Evolutionary conservation across 2,329 filamentous ascomycete genomes (phyloP).

Genomic region (Exophiala dermatitidis): DNA sequence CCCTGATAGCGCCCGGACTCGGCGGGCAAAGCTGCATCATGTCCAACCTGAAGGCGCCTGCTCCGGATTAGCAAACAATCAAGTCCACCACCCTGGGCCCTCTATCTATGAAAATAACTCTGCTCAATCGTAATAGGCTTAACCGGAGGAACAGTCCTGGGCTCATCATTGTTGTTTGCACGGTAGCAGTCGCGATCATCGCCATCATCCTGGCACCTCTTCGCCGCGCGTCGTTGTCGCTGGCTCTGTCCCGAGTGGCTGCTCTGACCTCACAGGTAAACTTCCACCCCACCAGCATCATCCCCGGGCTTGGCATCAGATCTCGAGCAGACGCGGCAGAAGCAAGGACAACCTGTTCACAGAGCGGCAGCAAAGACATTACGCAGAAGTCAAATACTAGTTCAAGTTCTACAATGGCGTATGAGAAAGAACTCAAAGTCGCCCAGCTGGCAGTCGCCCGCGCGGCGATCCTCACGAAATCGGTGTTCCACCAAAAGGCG

Average conservation of each 20-base stretch:
- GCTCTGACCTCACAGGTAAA: conserved; percentile 8
- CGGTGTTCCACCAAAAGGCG: conserved; percentile 76
- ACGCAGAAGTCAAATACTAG: neutral
- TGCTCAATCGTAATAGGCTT: neutral
- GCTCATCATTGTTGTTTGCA: conserved; percentile 6
- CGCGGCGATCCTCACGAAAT: conserved; percentile 66
- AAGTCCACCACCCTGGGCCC: neutral
- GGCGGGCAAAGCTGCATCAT: too few species aligned
- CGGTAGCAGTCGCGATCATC: conserved; percentile 14
- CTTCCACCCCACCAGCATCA: conserved; percentile 6
- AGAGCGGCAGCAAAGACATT: neutral
- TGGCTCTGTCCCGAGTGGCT: conserved; percentile 7
- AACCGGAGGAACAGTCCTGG: neutral
- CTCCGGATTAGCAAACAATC: neutral
- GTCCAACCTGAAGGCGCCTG: too few species aligned
- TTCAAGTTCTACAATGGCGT: conserved; percentile 39
- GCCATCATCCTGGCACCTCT: conserved; percentile 21
- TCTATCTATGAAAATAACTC: conserved; percentile 2
- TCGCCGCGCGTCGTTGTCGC: conserved; percentile 1
- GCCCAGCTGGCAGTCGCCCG: conserved; percentile 86
- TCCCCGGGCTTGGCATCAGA: conserved; percentile 15
- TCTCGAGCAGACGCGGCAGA: neutral
- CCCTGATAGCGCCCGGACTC: too few species aligned
- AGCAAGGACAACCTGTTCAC: neutral
- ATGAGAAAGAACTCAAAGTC: conserved; percentile 70